Evolutionary conservation across 2,329 filamentous ascomycete genomes (phyloP).

Genomic region (Fusarium subtropicale): DNA sequence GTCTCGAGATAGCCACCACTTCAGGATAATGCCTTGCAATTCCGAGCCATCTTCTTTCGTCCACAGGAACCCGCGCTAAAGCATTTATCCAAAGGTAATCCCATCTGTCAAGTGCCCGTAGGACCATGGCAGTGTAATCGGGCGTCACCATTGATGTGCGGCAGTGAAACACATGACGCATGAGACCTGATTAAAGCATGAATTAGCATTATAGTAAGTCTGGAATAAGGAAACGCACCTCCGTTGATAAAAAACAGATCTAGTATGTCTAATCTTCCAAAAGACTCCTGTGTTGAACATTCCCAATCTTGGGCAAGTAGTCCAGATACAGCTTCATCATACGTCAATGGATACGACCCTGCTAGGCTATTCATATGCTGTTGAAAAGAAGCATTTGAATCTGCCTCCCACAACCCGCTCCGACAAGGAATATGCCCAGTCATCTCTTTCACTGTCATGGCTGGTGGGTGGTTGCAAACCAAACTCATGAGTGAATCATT

Average conservation of each 20-base stretch:
- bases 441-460: conserved; percentile 30
- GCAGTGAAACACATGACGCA: conserved; percentile 16
- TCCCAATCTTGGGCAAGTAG: conserved; percentile 24
- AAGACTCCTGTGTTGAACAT: background rate
- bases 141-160: conserved; percentile 8
- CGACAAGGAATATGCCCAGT: conserved; percentile 25
- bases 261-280: background rate
- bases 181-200: background rate
- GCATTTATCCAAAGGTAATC: conserved; percentile 14
- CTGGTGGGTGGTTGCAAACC: conserved; percentile 27
- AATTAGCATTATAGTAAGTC: background rate
- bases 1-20: conserved; percentile 5
- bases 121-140: background rate
- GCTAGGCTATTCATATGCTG: rapidly evolving
- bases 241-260: conserved; percentile 8
- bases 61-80: background rate
- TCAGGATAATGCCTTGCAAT: conserved; percentile 23
- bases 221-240: background rate
- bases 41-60: conserved; percentile 23
- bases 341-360: background rate
- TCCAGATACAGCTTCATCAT: background rate
- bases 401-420: conserved; percentile 25
- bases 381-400: conserved; percentile 4
- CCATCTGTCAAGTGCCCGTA: conserved; percentile 31
- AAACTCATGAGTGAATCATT: conserved; percentile 18